Percentiles rank a stretch among this genome's conserved stretches.
Evolutionary conservation across 192 early-diverging fungal species (phyloP).

Genomic region (Funneliformis geosporum): DNA sequence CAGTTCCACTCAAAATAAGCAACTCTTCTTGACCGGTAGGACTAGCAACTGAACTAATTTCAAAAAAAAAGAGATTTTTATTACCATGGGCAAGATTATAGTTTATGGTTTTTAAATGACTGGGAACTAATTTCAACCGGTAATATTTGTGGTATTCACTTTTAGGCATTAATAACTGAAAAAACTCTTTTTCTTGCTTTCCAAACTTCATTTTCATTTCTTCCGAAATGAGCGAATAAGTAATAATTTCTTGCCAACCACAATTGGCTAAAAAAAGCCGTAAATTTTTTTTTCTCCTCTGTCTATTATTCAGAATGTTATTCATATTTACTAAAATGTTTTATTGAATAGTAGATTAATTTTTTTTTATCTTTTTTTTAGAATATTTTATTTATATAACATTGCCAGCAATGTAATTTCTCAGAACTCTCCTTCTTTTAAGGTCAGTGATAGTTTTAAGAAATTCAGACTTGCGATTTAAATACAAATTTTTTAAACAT

Average conservation of each 20-base stretch:
- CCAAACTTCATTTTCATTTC: background rate
- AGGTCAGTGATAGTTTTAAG: background rate
- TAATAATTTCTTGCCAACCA: slow-evolving; percentile 27
- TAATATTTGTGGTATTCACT: slow-evolving; percentile 21
- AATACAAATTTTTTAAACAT: background rate
- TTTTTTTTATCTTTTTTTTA: too few species aligned
- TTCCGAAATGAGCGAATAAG: slow-evolving; percentile 9
- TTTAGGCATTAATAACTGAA: slow-evolving; percentile 9
- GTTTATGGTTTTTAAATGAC: slow-evolving; percentile 16
- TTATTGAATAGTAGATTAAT: too few species aligned
- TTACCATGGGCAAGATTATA: slow-evolving; percentile 6
- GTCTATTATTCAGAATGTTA: too few species aligned
- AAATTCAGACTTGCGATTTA: background rate
- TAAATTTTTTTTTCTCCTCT: too few species aligned
- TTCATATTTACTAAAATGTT: too few species aligned
- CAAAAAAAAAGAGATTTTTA: slow-evolving; percentile 26
- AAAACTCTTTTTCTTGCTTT: background rate
- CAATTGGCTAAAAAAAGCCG: slow-evolving; percentile 14
- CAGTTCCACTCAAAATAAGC: slow-evolving; percentile 17
- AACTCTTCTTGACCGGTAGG: background rate
- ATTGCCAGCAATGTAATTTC: background rate
- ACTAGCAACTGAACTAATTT: slow-evolving; percentile 15
- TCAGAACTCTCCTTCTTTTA: background rate
- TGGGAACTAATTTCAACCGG: slow-evolving; percentile 1
- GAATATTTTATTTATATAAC: too few species aligned